Conservation (phyloP, 768 basidiomycete species). For the Rhodotorula graminis region DNA sequence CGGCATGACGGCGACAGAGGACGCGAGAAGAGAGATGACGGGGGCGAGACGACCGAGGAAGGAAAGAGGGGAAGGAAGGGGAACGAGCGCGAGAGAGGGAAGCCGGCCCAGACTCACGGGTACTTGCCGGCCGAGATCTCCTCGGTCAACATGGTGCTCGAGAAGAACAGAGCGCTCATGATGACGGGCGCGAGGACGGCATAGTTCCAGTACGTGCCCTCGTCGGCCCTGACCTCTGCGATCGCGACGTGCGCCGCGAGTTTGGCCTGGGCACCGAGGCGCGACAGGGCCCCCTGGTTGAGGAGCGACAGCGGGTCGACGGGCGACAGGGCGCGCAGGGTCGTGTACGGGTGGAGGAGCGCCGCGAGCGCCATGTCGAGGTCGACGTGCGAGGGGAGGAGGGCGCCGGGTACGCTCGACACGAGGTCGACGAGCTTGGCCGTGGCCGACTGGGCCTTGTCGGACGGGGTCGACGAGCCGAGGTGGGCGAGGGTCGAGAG, state of each 20-base stretch:
- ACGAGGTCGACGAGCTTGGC: background rate
- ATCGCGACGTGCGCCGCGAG: constrained; percentile 34
- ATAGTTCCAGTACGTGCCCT: constrained; percentile 36
- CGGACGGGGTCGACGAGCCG: too few species aligned
- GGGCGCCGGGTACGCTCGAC: background rate
- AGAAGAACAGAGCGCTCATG: constrained; percentile 67
- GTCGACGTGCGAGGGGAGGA: background rate
- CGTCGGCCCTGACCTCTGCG: constrained; percentile 41
- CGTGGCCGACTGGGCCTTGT: background rate
- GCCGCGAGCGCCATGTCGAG: constrained; percentile 58
- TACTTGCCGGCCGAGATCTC: constrained; percentile 72
- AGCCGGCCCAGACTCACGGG: constrained; percentile 51
- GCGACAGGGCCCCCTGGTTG: background rate
- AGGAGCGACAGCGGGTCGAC: constrained; percentile 18
- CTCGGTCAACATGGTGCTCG: constrained; percentile 76
- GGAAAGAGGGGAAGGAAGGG: too few species aligned
- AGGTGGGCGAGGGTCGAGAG: constrained; percentile 12
- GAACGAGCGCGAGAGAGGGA: too few species aligned
- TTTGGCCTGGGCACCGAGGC: background rate
- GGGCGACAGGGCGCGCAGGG: constrained; percentile 4
- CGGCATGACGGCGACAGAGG: too few species aligned
- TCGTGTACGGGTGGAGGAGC: constrained; percentile 6
- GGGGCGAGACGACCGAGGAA: too few species aligned
- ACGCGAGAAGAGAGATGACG: too few species aligned
- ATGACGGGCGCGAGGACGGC: constrained; percentile 57